A percentile compares a stretch with the other conserved stretches of the same genome.
These are phyloP conservation scores for Podosphaera leucotricha DNA, from an alignment of 2,329 filamentous ascomycete genomes.

Conservation along the genomic window DNA sequence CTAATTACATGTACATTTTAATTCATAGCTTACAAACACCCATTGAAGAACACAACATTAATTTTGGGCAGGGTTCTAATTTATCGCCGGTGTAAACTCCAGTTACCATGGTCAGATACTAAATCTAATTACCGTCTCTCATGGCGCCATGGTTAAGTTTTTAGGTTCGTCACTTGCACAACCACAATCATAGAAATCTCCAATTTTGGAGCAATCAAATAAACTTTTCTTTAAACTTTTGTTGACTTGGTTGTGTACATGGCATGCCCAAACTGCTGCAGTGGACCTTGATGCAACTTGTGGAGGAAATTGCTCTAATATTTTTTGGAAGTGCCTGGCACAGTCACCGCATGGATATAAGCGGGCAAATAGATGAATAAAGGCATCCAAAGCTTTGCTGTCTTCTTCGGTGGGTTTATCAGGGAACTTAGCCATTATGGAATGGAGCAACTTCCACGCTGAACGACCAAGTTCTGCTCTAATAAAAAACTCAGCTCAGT, in stretches of 20 bases:
- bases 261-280: constrained; percentile 44
- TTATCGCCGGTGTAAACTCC: too few relatives aligned
- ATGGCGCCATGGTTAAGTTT: constrained; percentile 14
- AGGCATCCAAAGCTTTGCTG: constrained; percentile 36
- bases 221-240: constrained; percentile 33
- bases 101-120: too few relatives aligned
- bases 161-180: constrained; percentile 35
- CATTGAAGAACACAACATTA: too few relatives aligned
- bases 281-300: constrained; percentile 39
- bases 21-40: not conserved
- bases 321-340: constrained; percentile 38
- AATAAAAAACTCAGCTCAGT: constrained; percentile 3
- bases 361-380: constrained; percentile 41
- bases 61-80: too few relatives aligned
- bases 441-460: constrained; percentile 47
- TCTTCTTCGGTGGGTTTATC: constrained; percentile 39
- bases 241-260: constrained; percentile 45
- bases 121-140: constrained; percentile 1
- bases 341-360: constrained; percentile 50
- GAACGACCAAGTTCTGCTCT: constrained; percentile 37
- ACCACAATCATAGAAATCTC: constrained; percentile 49
- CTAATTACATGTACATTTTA: not conserved
- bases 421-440: constrained; percentile 46
- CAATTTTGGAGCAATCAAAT: constrained; percentile 44
- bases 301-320: constrained; percentile 38